phyloP scores from a whole-genome alignment of 108 stramenopile genomes.

The Seminavis robusta region DNA sequence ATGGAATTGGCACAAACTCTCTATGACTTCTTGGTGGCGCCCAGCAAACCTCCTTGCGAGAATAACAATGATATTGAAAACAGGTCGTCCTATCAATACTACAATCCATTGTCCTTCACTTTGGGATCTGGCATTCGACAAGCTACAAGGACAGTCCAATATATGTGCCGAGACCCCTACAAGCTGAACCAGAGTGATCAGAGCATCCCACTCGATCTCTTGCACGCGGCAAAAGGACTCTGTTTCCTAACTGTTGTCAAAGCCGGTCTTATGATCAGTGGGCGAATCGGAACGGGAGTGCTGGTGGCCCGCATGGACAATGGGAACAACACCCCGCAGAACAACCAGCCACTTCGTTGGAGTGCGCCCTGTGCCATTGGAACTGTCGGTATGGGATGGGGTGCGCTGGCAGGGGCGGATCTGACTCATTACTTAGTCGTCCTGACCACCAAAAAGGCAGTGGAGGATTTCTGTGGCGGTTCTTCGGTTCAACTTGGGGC shows the following conservation, averaged over 20 bases:
- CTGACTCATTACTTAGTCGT: conserved; percentile 79
- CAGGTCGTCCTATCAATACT: conserved; percentile 6
- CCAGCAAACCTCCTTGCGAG: conserved; percentile 47
- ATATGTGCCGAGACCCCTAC: conserved; percentile 28
- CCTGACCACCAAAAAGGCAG: conserved; percentile 69
- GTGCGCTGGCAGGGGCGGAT: conserved; percentile 70
- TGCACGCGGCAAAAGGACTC: conserved; percentile 66
- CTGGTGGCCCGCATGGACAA: conserved; percentile 49
- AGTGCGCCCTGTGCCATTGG: conserved; percentile 68
- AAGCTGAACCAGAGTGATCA: conserved; percentile 29
- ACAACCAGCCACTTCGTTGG: conserved; percentile 25
- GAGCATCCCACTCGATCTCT: conserved; percentile 67
- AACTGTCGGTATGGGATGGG: conserved; percentile 73
- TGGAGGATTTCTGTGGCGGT: conserved; percentile 54
- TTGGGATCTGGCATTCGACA: conserved; percentile 55
- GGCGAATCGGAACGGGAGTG: conserved; percentile 73
- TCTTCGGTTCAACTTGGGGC: conserved; percentile 74
- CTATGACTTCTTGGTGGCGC: conserved; percentile 36
- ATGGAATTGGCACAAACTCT: conserved; percentile 19
- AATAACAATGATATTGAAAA: conserved; percentile 22
- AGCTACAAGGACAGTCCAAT: conserved; percentile 41
- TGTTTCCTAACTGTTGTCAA: conserved; percentile 78
- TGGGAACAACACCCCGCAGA: conserved; percentile 4
- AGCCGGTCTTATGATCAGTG: conserved; percentile 68
- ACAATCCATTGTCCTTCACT: conserved; percentile 58